A percentile compares a stretch with the other conserved stretches of the same genome.
Conservation (phyloP, 208 protist genomes). For the Novymonas esmeraldas region DNA sequence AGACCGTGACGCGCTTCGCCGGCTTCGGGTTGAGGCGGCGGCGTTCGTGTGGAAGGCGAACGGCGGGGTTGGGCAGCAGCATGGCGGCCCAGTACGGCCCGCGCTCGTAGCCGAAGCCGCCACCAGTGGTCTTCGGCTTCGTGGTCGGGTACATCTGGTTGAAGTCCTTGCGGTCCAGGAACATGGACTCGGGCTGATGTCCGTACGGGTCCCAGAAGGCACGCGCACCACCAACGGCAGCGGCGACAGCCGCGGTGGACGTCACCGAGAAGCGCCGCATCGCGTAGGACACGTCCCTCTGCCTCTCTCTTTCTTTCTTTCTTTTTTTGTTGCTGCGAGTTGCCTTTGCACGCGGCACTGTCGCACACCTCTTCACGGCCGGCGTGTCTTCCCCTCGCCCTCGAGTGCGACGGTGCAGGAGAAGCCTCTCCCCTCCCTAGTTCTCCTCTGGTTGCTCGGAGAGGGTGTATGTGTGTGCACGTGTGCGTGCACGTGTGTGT, state of each 20-base stretch:
- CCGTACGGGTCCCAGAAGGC: conserved; percentile 88
- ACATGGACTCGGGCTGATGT: conserved; percentile 90
- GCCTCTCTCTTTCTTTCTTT: not conserved
- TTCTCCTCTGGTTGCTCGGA: no score
- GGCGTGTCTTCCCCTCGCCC: no score
- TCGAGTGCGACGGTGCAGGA: no score
- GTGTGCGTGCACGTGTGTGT: no score
- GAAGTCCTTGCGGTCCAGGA: conserved; percentile 90
- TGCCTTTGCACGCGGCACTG: no score
- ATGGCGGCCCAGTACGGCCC: conserved; percentile 89
- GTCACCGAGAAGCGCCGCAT: conserved; percentile 48
- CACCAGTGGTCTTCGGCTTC: conserved; percentile 88
- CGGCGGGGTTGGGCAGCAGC: conserved; percentile 88
- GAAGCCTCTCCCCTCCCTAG: no score
- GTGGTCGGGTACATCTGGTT: conserved; percentile 91
- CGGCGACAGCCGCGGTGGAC: conserved; percentile 25
- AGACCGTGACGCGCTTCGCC: conserved; percentile 89
- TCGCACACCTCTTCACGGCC: no score
- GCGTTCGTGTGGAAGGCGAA: conserved; percentile 87
- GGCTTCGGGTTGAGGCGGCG: conserved; percentile 88
- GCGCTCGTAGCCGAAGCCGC: conserved; percentile 90
- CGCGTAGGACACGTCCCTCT: not conserved
- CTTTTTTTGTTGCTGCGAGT: no score
- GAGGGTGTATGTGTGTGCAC: no score
- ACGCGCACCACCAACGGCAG: conserved; percentile 31